Evolutionary conservation across 148 eudicot genomes (phyloP).

Genomic region (Suaeda aralocaspica): DNA sequence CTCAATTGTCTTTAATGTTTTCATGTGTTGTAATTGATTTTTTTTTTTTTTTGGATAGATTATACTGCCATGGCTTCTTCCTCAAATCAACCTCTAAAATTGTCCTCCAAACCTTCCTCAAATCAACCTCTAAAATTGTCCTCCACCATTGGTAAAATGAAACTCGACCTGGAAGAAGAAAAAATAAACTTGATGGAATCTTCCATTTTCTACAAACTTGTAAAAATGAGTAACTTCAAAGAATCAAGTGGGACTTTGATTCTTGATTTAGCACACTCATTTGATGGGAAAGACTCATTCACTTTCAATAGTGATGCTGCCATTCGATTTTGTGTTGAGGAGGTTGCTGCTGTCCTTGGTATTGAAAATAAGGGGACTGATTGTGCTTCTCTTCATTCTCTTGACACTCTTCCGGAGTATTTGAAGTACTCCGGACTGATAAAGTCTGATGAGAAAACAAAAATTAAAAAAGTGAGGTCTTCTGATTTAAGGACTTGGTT

Average conservation of each 20-base stretch:
- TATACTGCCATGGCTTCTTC: too few relatives aligned
- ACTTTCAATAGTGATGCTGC: not conserved
- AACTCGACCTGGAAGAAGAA: too few relatives aligned
- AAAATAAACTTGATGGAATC: too few relatives aligned
- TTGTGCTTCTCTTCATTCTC: not conserved
- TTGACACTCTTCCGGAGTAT: not conserved
- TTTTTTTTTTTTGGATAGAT: too few relatives aligned
- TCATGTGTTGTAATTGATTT: too few relatives aligned
- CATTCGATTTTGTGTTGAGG: too few relatives aligned
- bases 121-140: not conserved
- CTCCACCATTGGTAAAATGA: not conserved
- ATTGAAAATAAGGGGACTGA: not conserved
- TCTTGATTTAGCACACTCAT: not conserved
- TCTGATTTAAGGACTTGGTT: not conserved
- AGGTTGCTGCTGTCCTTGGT: not conserved
- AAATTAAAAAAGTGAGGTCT: not conserved
- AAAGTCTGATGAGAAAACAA: not conserved
- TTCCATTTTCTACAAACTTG: not conserved
- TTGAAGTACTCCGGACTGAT: not conserved
- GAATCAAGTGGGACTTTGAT: slow-evolving; percentile 1
- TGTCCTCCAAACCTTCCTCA: too few relatives aligned
- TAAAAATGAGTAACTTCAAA: not conserved
- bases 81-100: not conserved
- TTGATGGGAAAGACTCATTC: not conserved
- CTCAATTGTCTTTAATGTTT: too few relatives aligned